Conservation (phyloP, 1,284 basidiomycete genomes). For the Ustilago vetiveriae region DNA sequence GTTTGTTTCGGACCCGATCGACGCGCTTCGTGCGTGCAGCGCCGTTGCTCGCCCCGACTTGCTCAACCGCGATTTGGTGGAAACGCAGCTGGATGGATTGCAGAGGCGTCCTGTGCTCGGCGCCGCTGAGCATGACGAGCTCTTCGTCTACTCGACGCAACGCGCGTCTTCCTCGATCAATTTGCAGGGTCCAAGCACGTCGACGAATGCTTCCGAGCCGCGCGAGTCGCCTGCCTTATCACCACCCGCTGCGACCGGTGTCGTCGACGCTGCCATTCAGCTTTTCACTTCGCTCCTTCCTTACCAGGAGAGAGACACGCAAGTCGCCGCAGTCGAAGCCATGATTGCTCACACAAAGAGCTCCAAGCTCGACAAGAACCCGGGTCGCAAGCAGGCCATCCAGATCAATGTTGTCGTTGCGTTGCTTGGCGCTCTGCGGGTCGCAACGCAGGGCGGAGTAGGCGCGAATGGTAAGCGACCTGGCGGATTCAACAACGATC, state of each 20-base stretch:
- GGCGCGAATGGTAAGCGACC: conserved; percentile 52
- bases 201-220: conserved; percentile 10
- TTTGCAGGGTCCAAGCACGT: conserved; percentile 13
- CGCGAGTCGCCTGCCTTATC: conserved; percentile 74
- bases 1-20: conserved; percentile 45
- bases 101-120: conserved; percentile 83
- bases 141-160: conserved; percentile 74
- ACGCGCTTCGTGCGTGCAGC: conserved; percentile 27
- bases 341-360: conserved; percentile 75
- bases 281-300: conserved; percentile 82
- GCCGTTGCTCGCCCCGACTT: conserved; percentile 69
- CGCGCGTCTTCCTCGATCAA: conserved; percentile 2
- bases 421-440: conserved; percentile 77
- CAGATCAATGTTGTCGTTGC: conserved; percentile 84
- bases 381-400: conserved; percentile 87
- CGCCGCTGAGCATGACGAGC: conserved; percentile 85
- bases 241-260: conserved; percentile 81
- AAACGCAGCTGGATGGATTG: conserved; percentile 78
- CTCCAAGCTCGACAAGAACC: conserved; percentile 84
- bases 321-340: conserved; percentile 76
- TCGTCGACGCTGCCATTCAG: conserved; percentile 87
- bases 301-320: conserved; percentile 78
- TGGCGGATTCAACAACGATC: conserved; percentile 70
- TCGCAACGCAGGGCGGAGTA: conserved; percentile 37
- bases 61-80: conserved; percentile 80